Evolutionary conservation across 805 yeast genomes (phyloP).

Genomic region (Tetrapisispora taiwanensis): DNA sequence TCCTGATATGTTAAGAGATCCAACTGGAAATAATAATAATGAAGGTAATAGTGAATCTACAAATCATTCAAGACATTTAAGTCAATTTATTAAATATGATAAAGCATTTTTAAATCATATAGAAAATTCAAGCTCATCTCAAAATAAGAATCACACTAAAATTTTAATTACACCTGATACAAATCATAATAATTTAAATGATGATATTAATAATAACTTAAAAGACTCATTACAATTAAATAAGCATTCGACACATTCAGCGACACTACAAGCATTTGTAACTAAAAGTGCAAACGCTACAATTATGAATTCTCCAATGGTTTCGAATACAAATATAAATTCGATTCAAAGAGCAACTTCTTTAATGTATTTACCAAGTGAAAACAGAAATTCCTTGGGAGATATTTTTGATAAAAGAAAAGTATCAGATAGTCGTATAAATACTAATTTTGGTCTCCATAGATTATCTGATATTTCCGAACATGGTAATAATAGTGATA

Average conservation of each 20-base stretch:
- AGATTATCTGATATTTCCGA: background rate
- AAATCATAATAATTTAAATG: background rate
- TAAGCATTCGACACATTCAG: conserved; percentile 9
- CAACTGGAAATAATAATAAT: conserved; percentile 2
- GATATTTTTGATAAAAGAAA: background rate
- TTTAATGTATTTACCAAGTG: conserved; percentile 12
- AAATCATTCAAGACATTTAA: conserved; percentile 4
- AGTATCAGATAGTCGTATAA: background rate
- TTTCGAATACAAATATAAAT: background rate
- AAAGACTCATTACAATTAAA: background rate
- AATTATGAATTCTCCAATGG: background rate
- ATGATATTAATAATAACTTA: background rate
- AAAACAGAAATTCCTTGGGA: background rate
- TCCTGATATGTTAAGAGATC: conserved; percentile 32
- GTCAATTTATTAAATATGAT: conserved; percentile 1
- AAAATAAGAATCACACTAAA: background rate
- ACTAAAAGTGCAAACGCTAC: conserved; percentile 11
- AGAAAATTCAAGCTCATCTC: background rate
- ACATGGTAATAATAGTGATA: background rate
- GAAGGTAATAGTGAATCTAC: background rate
- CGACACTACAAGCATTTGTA: conserved; percentile 25
- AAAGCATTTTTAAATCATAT: background rate
- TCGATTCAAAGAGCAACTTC: conserved; percentile 14
- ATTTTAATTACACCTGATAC: background rate
- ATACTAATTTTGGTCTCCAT: background rate